These are phyloP conservation scores for Blastobotrys arbuscula DNA, from an alignment of 1,139 yeast genomes.

Conservation along the genomic window DNA sequence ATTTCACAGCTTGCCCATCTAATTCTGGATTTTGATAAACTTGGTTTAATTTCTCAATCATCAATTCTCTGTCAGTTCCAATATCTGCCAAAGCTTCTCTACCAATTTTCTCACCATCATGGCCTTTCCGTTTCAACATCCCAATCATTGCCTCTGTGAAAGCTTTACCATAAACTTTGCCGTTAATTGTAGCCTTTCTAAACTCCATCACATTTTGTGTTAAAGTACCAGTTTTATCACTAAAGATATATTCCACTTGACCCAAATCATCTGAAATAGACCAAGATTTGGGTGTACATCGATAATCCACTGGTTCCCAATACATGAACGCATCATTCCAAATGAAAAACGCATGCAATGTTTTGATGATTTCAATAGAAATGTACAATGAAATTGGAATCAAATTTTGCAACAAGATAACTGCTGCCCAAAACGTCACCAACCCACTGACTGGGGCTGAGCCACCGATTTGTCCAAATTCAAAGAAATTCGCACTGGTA, in stretches of 20 bases:
- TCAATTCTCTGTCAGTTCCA: slow-evolving; percentile 51
- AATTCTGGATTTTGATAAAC: slow-evolving; percentile 54
- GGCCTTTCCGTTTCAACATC: slow-evolving; percentile 74
- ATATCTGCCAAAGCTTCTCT: slow-evolving; percentile 40
- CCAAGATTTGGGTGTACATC: slow-evolving; percentile 96
- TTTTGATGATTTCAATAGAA: slow-evolving; percentile 87
- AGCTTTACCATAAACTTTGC: slow-evolving; percentile 83
- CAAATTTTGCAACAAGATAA: slow-evolving; percentile 80
- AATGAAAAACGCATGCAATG: slow-evolving; percentile 86
- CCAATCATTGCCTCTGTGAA: slow-evolving; percentile 96
- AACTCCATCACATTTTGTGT: slow-evolving; percentile 97
- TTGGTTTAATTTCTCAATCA: slow-evolving; percentile 52
- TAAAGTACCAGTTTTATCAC: slow-evolving; percentile 95
- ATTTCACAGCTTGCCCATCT: slow-evolving; percentile 49
- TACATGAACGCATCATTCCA: slow-evolving; percentile 83
- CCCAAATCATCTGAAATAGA: slow-evolving; percentile 97
- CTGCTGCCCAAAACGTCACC: slow-evolving; percentile 80
- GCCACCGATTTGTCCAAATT: slow-evolving; percentile 56
- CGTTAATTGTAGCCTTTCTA: slow-evolving; percentile 83
- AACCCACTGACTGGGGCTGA: slow-evolving; percentile 75
- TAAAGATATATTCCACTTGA: slow-evolving; percentile 89
- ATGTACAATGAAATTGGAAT: slow-evolving; percentile 91
- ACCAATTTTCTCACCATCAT: slow-evolving; percentile 63
- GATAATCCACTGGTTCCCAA: slow-evolving; percentile 76
- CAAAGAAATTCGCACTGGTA: slow-evolving; percentile 64